phyloP scores from a whole-genome alignment of 192 early-diverging fungal genomes.

The Kickxella alabastrina region DNA sequence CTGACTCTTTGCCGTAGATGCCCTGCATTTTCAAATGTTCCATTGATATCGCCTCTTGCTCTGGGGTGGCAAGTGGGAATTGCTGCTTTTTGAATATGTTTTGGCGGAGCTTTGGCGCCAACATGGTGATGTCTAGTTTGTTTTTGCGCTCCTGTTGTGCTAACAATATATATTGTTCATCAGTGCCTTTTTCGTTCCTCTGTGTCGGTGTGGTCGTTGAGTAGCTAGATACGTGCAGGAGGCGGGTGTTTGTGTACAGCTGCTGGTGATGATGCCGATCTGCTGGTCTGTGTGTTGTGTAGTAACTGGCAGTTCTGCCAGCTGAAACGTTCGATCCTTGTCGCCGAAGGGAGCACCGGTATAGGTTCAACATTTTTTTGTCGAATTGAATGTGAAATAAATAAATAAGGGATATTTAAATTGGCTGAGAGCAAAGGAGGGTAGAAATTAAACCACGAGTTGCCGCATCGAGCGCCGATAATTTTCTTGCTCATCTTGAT shows the following conservation, averaged over 20 bases:
- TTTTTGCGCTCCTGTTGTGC: slow-evolving; percentile 28
- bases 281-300: no score
- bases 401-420: no score
- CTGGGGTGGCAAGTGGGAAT: slow-evolving; percentile 15
- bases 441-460: no score
- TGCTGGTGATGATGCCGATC: background rate
- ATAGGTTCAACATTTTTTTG: no score
- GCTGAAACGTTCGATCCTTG: no score
- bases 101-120: slow-evolving; percentile 35
- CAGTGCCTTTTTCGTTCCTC: background rate
- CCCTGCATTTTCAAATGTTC: slow-evolving; percentile 43
- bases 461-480: no score
- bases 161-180: background rate
- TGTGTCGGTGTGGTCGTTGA: background rate
- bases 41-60: slow-evolving; percentile 33
- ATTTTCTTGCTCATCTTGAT: no score
- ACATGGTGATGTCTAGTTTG: slow-evolving; percentile 48
- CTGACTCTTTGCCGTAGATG: slow-evolving; percentile 38
- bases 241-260: background rate
- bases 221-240: background rate
- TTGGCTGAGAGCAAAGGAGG: no score
- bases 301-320: no score
- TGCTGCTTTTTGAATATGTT: slow-evolving; percentile 25
- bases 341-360: no score
- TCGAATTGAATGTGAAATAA: no score